Evolutionary conservation across 2,329 filamentous ascomycete genomes (phyloP), one percentile per base, ranked within the genome.

Genomic region (Colletotrichum sp.): DNA sequence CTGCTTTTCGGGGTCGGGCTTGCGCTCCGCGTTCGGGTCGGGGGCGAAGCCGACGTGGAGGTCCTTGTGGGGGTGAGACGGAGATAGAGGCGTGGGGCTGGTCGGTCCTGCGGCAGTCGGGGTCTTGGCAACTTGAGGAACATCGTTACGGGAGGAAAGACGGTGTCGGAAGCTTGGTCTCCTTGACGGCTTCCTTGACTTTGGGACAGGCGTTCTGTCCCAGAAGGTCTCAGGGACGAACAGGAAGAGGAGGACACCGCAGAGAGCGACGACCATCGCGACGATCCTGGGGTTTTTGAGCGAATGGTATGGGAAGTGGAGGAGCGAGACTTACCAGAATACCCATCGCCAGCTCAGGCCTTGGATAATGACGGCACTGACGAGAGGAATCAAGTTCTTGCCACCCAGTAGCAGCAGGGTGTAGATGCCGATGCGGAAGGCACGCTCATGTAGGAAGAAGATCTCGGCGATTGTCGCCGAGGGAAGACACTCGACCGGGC

Each of bases 201-300:
- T 82, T 2, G 84, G 83, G 34, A 82, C 72, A 3, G 96, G 95
- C 4, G 93, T 93, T 62, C 96, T 89, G 82, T 98, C 95, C 96
- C 96, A 98, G 77, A 98, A 98, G 0, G 95, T 98, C 84, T 98
- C 96, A 0, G 96, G 96, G 0, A 98, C 94, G 78, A 98, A 98
- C 73, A 98, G 87, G 81, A 98, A 98, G 2, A 98, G 87, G 4
- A 98, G 84, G 24, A 90, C 81, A 47, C 92, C 89, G 73, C 92
- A 92, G 62, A 94, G 90, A 0, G 88, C 94, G 38, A 95, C 93
- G 12, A 98, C 86, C 5, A 98, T 94, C 1, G 95, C 91, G 59
- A 98, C 92, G 69, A 98, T 92, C 93, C 93, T 94, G 66, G 5
- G 12, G 16, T 34, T 9, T 16, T 66, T 84, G 57, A 83, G 77